phyloP scores from a whole-genome alignment of 1,284 basidiomycete species.

The Rhizoctonia solani region DNA sequence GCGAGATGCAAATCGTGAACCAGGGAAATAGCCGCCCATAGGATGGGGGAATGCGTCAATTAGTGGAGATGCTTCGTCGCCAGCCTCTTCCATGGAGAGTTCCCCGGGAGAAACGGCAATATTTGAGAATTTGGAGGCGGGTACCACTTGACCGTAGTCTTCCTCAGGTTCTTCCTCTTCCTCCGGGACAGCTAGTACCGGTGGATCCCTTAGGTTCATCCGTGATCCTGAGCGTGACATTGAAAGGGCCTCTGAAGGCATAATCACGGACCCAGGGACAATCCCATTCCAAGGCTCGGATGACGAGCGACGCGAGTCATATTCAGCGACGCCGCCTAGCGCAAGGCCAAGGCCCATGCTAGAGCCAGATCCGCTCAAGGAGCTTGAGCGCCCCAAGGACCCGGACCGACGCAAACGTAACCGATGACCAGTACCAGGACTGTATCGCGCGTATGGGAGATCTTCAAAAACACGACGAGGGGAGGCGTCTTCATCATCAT shows the following conservation, averaged over 20 bases:
- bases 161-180: constrained; percentile 28
- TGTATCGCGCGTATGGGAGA: neutral
- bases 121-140: constrained; percentile 5
- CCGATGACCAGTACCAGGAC: neutral
- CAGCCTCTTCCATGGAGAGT: neutral
- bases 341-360: constrained; percentile 9
- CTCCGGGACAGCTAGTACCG: neutral
- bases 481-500: constrained; percentile 2
- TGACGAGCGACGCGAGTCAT: constrained; percentile 2
- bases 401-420: constrained; percentile 14
- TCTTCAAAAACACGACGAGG: neutral
- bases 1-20: constrained; percentile 21
- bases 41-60: constrained; percentile 27
- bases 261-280: neutral
- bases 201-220: constrained; percentile 19
- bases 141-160: constrained; percentile 24
- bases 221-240: constrained; percentile 24
- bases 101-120: neutral
- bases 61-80: constrained; percentile 13
- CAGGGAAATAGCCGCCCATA: constrained; percentile 30
- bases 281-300: constrained; percentile 7
- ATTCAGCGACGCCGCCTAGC: neutral
- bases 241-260: no score
- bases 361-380: neutral
- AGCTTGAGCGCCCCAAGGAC: constrained; percentile 2